Evolutionary conservation across 192 early-diverging fungal genomes (phyloP).

Genomic region (Mortierella alpina): DNA sequence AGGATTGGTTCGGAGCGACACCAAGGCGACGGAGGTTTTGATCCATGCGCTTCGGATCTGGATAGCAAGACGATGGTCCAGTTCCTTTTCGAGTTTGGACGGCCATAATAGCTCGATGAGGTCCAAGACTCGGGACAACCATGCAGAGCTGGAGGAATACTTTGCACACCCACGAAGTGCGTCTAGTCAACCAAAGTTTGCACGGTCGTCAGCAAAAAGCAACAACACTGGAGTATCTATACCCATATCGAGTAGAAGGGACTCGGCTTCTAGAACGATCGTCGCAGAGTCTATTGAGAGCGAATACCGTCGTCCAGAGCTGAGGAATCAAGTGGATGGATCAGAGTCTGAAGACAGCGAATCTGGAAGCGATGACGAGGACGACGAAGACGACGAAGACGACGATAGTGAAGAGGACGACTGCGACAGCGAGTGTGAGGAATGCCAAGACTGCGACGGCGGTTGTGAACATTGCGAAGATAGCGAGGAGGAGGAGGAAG

Average conservation of each 20-base stretch:
- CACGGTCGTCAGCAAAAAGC: not conserved
- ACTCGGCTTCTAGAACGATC: not conserved
- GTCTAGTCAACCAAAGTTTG: not conserved
- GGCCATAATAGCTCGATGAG: slow-evolving; percentile 1
- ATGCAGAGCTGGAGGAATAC: slow-evolving; percentile 50
- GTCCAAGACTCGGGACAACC: slow-evolving; percentile 18
- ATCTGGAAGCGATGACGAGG: not conserved
- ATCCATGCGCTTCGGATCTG: slow-evolving; percentile 50
- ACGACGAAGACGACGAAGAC: slow-evolving; percentile 1
- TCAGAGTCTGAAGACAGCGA: not conserved
- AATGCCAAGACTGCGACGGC: not conserved
- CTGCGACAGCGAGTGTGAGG: not conserved
- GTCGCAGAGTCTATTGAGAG: slow-evolving; percentile 29
- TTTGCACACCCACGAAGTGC: slow-evolving; percentile 33
- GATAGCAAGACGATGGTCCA: slow-evolving; percentile 39
- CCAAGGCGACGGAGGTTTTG: slow-evolving; percentile 34
- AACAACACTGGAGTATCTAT: slow-evolving; percentile 8
- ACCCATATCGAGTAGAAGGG: not conserved
- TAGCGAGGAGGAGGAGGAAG: not conserved
- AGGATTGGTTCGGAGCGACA: slow-evolving; percentile 36
- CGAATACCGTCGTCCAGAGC: slow-evolving; percentile 28
- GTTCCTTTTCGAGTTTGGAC: not conserved
- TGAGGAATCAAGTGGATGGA: slow-evolving; percentile 1
- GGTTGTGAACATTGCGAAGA: not conserved
- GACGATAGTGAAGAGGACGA: slow-evolving; percentile 3